phyloP scores from a whole-genome alignment of 306 rosid species.

The Acacia crassicarpa region DNA sequence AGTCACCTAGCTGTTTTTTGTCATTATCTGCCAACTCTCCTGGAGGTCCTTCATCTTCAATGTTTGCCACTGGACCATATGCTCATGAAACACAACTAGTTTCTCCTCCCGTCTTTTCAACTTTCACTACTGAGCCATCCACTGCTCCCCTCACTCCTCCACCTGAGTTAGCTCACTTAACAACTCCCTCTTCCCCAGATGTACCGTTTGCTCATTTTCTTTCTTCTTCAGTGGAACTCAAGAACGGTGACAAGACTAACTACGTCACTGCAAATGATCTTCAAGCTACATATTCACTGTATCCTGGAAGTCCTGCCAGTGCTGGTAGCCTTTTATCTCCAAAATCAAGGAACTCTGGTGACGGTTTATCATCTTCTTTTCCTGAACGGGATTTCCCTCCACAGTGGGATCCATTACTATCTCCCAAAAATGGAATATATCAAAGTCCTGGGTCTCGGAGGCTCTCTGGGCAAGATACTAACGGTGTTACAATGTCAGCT shows the following conservation, averaged over 20 bases:
- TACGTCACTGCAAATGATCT: conserved; percentile 83
- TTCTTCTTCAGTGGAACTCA: conserved; percentile 75
- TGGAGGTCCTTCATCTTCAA: conserved; percentile 92
- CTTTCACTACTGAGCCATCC: conserved; percentile 97
- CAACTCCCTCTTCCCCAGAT: conserved; percentile 99
- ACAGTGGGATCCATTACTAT: conserved; percentile 79
- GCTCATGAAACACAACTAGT: conserved; percentile 92
- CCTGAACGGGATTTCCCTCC: conserved; percentile 72
- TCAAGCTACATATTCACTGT: conserved; percentile 83
- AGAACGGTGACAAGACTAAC: conserved; percentile 53
- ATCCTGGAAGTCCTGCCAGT: conserved; percentile 94
- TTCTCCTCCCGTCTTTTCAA: conserved; percentile 97
- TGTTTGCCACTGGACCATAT: conserved; percentile 96
- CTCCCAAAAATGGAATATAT: conserved; percentile 71
- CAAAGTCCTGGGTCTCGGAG: conserved; percentile 72
- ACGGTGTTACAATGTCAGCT: conserved; percentile 61
- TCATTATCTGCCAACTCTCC: conserved; percentile 93
- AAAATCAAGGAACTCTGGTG: conserved; percentile 74
- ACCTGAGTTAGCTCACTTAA: conserved; percentile 95
- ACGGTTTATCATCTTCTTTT: conserved; percentile 76
- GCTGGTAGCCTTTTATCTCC: conserved; percentile 79
- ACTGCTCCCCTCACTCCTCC: conserved; percentile 99
- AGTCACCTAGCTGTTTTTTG: conserved; percentile 83
- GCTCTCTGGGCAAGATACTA: conserved; percentile 65
- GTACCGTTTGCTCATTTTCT: conserved; percentile 97